Evolutionary conservation across 1,284 basidiomycete genomes (phyloP), one percentile per base, ranked within the genome.

Genomic region (Ceraceosorus bombacis): DNA sequence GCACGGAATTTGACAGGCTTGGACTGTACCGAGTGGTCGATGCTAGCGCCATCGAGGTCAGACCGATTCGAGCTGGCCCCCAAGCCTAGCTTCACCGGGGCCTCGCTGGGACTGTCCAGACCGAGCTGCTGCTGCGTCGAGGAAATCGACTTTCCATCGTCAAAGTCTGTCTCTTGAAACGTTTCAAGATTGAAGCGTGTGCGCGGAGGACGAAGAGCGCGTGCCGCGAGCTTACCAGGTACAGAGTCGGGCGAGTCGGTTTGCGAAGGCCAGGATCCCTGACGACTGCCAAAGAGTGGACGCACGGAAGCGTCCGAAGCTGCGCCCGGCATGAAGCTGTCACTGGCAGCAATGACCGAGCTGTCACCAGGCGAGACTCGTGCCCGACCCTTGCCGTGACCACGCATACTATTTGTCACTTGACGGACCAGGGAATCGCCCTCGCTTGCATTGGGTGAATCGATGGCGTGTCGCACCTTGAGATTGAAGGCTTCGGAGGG

Each of bases 241-340:
- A 4, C 36, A 6, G 17, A 17, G 48, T 52, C 49, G 10, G 12
- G 27, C 49, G 38, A n/a, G 5, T 6, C 10, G 6, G 6, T 41
- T 5, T 53, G 15, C 38, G 39, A 39, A n/a, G 39, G 13, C 51
- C 43, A 39, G 6, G 53, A 55, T 27, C 15, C 51, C n/a, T 13
- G 38, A 15, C 37, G 15, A 38, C 50, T 56, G 17, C 50, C 50
- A n/a, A 56, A 40, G 15, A 49, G 43, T 36, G 50, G 46, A 12
- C 37, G n/a, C 12, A 57, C 17, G 7, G 48, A 54, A 15, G 55
- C 55, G 41, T 57, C 55, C 10, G n/a, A 27, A 12, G 55, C 55
- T 9, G 49, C 51, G 5, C 51, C 48, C 12, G 55, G 49, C 55
- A 53, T 37, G 27, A 57, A 57, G n/a, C n/a, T 57, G 9, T 57